These are phyloP conservation scores for Syzygium aqueum DNA, from an alignment of 345 rosid species.

Conservation along the genomic window DNA sequence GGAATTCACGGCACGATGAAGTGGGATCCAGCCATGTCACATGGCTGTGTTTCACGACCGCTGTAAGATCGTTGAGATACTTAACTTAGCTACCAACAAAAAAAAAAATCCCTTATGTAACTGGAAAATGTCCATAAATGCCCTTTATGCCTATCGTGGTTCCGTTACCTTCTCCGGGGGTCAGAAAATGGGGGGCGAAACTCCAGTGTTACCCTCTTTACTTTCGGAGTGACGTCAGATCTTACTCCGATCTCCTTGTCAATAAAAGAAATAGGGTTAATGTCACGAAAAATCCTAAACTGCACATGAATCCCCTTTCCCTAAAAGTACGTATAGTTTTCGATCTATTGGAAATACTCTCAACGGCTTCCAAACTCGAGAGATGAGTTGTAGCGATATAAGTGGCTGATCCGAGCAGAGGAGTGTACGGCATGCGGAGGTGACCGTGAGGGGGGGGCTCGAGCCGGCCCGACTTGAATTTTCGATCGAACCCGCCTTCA, in stretches of 20 bases:
- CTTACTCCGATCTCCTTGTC: no score
- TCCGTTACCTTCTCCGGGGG: no score
- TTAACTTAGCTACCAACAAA: background rate
- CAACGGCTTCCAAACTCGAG: background rate
- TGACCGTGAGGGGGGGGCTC: background rate
- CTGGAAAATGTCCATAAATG: background rate
- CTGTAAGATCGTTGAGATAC: background rate
- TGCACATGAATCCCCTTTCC: background rate
- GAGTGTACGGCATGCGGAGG: background rate
- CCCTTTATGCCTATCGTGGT: background rate
- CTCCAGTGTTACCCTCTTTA: no score
- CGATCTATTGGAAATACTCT: background rate
- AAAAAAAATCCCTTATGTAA: background rate
- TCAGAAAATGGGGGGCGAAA: no score
- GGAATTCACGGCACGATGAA: background rate
- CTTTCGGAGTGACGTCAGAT: no score
- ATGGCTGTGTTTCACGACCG: background rate
- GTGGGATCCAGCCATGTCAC: background rate
- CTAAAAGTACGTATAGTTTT: background rate
- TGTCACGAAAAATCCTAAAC: no score
- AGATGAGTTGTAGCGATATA: background rate
- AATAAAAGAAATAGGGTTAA: no score
- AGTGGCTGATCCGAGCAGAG: background rate
- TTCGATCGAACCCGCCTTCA: background rate
- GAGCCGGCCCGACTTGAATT: rapidly evolving